These are phyloP conservation scores for Jatropha curcas DNA, from an alignment of 345 rosid species.

Conservation along the genomic window DNA sequence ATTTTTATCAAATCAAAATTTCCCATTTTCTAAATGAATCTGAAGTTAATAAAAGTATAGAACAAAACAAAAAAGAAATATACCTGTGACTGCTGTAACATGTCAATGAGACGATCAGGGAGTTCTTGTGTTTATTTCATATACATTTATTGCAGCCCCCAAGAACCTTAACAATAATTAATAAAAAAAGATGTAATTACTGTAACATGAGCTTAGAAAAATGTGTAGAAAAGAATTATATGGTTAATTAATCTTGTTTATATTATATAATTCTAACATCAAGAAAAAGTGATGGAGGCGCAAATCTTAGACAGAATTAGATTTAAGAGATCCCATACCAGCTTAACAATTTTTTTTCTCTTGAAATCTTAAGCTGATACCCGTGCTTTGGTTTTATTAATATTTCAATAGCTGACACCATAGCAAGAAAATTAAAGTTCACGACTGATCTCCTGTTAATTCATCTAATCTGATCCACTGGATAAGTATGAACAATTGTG, in stretches of 20 bases:
- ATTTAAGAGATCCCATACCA: not conserved
- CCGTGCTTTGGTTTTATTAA: not conserved
- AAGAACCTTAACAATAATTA: slow-evolving; percentile 60
- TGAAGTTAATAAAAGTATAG: not conserved
- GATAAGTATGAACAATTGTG: no score
- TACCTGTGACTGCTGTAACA: slow-evolving; percentile 97
- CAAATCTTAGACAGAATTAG: not conserved
- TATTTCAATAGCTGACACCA: not conserved
- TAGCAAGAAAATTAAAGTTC: no score
- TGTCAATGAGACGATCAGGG: slow-evolving; percentile 95
- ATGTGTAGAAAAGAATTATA: not conserved
- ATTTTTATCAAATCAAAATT: not conserved
- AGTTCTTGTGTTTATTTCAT: slow-evolving; percentile 93
- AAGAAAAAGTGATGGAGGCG: not conserved
- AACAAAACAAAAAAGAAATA: not conserved
- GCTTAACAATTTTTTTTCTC: not conserved
- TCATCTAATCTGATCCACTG: no score
- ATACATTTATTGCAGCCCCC: slow-evolving; percentile 94
- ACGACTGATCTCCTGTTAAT: no score
- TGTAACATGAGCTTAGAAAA: not conserved
- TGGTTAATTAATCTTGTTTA: no score
- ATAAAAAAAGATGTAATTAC: not conserved
- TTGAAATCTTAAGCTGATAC: not conserved
- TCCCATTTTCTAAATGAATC: not conserved
- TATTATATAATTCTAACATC: slow-evolving; percentile 1